Evolutionary conservation across 176 grass and related monocot genomes (phyloP).

Genomic region (Chrysopogon serrulatus): DNA sequence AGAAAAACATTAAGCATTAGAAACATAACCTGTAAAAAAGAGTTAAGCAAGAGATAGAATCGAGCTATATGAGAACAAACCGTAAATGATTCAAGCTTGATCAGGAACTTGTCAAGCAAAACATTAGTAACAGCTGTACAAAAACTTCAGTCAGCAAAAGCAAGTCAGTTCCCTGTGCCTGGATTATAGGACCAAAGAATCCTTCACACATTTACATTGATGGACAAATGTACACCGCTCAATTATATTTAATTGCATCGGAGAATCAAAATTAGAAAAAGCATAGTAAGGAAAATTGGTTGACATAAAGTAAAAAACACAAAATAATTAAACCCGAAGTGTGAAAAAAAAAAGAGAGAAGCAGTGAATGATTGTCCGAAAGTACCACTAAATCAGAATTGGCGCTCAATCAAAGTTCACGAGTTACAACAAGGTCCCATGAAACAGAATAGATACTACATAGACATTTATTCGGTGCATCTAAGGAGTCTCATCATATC

Average conservation of each 20-base stretch:
- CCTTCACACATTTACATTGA: slow-evolving; percentile 23
- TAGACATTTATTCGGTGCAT: slow-evolving; percentile 46
- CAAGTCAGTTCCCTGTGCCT: not conserved
- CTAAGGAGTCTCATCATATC: slow-evolving; percentile 63
- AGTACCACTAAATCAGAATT: slow-evolving; percentile 35
- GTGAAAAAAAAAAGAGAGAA: slow-evolving; percentile 6
- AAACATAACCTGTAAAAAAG: slow-evolving; percentile 40
- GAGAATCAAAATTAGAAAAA: slow-evolving; percentile 7
- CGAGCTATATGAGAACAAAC: slow-evolving; percentile 45
- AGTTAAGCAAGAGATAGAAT: slow-evolving; percentile 30
- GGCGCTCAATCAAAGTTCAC: slow-evolving; percentile 38
- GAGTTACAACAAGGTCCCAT: slow-evolving; percentile 50
- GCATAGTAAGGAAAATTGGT: not conserved
- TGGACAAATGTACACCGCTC: slow-evolving; percentile 2
- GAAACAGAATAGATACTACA: slow-evolving; percentile 50
- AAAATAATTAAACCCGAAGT: not conserved
- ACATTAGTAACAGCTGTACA: not conserved
- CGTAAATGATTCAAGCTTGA: slow-evolving; percentile 39
- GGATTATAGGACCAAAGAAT: not conserved
- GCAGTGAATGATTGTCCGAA: slow-evolving; percentile 1
- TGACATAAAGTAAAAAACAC: not conserved
- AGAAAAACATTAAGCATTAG: slow-evolving; percentile 29
- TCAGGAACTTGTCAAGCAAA: slow-evolving; percentile 46
- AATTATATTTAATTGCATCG: slow-evolving; percentile 8
- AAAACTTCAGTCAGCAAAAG: not conserved